Conservation (phyloP, 768 basidiomycete species). For the Mycena belliarum region DNA sequence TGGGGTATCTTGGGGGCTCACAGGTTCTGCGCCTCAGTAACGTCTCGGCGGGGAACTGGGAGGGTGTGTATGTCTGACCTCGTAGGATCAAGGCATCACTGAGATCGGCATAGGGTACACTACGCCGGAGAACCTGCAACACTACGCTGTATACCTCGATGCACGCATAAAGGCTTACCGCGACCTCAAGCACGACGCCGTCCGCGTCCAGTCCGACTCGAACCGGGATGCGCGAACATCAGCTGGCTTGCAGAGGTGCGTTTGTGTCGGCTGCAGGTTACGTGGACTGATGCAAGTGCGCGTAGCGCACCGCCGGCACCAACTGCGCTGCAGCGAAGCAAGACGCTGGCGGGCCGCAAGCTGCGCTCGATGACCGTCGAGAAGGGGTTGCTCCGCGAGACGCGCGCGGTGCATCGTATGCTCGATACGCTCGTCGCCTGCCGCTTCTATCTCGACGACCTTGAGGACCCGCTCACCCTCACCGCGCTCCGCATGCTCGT, state of each 20-base stretch:
- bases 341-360: constrained; percentile 81
- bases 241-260: constrained; percentile 46
- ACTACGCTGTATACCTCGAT: constrained; percentile 89
- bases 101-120: constrained; percentile 62
- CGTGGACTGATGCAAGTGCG: too few species aligned
- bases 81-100: not conserved
- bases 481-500: constrained; percentile 91
- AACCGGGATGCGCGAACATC: constrained; percentile 84
- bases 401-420: constrained; percentile 86
- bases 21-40: constrained; percentile 84
- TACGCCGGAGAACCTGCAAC: constrained; percentile 81
- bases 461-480: constrained; percentile 89
- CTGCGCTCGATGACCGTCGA: constrained; percentile 91
- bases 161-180: constrained; percentile 84
- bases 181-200: constrained; percentile 91
- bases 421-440: constrained; percentile 88
- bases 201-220: constrained; percentile 89
- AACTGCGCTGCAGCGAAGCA: constrained; percentile 52
- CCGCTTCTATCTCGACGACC: constrained; percentile 92
- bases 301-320: not conserved
- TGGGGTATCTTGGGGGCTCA: constrained; percentile 77
- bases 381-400: constrained; percentile 92
- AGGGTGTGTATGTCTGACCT: constrained; percentile 54
- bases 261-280: too few species aligned
- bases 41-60: constrained; percentile 82